phyloP scores from a whole-genome alignment of 306 rosid species.

The Cyclanthera cordifolia region DNA sequence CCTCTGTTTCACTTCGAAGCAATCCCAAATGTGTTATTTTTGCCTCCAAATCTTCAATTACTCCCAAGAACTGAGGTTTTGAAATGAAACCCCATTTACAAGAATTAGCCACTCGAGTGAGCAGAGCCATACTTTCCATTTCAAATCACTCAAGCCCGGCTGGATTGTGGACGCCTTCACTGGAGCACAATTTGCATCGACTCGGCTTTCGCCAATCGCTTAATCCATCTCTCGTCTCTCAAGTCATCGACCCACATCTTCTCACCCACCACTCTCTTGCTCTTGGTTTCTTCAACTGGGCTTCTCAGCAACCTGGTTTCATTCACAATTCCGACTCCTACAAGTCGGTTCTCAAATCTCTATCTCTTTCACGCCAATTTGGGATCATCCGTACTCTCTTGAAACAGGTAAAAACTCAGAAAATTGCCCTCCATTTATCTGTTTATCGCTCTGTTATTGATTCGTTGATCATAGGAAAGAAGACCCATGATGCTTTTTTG shows the following conservation, averaged over 20 bases:
- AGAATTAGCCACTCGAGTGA: slow-evolving; percentile 45
- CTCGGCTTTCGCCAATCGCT: slow-evolving; percentile 50
- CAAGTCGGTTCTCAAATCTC: slow-evolving; percentile 56
- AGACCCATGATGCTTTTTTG: slow-evolving; percentile 37
- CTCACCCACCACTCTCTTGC: slow-evolving; percentile 69
- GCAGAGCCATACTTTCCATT: slow-evolving; percentile 51
- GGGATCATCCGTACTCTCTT: slow-evolving; percentile 39
- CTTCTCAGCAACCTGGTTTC: slow-evolving; percentile 74
- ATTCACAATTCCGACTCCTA: slow-evolving; percentile 45
- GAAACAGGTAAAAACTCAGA: slow-evolving; percentile 41
- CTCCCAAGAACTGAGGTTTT: neutral
- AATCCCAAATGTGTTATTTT: too few relatives aligned
- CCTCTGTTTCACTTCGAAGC: too few relatives aligned
- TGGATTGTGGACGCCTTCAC: slow-evolving; percentile 53
- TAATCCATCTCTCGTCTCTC: slow-evolving; percentile 55
- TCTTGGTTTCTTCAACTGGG: slow-evolving; percentile 90
- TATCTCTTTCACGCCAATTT: slow-evolving; percentile 43
- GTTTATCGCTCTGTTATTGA: slow-evolving; percentile 43
- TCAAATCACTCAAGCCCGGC: slow-evolving; percentile 38
- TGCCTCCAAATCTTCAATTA: too few relatives aligned
- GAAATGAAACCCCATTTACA: slow-evolving; percentile 27
- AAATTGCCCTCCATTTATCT: slow-evolving; percentile 34
- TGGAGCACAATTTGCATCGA: slow-evolving; percentile 54
- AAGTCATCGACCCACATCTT: slow-evolving; percentile 76
- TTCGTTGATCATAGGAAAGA: slow-evolving; percentile 37